Evolutionary conservation across 2,329 filamentous ascomycete species (phyloP).

Genomic region (Didymella lethalis): DNA sequence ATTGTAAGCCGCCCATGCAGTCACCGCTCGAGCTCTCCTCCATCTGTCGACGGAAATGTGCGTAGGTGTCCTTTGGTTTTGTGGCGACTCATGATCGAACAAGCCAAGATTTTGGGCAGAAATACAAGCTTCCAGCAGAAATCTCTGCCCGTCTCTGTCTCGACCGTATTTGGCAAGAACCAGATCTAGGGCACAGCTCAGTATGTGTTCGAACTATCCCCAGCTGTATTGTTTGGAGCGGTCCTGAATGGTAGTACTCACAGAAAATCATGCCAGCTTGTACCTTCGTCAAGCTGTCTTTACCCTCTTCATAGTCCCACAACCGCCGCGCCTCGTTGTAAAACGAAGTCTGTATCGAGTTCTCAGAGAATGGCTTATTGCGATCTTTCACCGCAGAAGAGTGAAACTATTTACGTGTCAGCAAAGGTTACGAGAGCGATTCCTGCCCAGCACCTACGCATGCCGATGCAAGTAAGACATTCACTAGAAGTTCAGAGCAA

Average conservation of each 20-base stretch:
- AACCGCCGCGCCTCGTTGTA: slow-evolving; percentile 41
- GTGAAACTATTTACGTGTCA: slow-evolving; percentile 32
- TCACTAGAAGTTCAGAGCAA: slow-evolving; percentile 44
- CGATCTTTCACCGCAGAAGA: slow-evolving; percentile 38
- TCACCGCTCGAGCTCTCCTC: slow-evolving; percentile 34
- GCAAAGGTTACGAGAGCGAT: not conserved
- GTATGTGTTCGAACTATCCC: not conserved
- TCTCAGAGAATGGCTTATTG: slow-evolving; percentile 38
- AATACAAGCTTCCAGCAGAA: slow-evolving; percentile 38
- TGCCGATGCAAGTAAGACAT: slow-evolving; percentile 41
- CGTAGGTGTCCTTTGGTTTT: slow-evolving; percentile 17
- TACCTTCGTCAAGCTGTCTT: slow-evolving; percentile 35
- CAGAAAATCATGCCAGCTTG: slow-evolving; percentile 41
- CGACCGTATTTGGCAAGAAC: slow-evolving; percentile 44
- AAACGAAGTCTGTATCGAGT: slow-evolving; percentile 35
- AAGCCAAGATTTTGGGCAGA: slow-evolving; percentile 37
- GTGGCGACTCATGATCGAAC: slow-evolving; percentile 26
- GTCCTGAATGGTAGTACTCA: slow-evolving; percentile 9
- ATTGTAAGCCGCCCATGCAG: slow-evolving; percentile 44
- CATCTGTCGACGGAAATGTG: slow-evolving; percentile 31
- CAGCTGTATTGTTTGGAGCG: not conserved
- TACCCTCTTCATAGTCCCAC: slow-evolving; percentile 38
- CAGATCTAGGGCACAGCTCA: slow-evolving; percentile 21
- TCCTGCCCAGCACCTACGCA: slow-evolving; percentile 31
- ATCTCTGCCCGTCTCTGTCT: slow-evolving; percentile 41